These are phyloP conservation scores for Calonectria honghensis DNA, from an alignment of 2,329 filamentous ascomycete genomes.

Conservation along the genomic window DNA sequence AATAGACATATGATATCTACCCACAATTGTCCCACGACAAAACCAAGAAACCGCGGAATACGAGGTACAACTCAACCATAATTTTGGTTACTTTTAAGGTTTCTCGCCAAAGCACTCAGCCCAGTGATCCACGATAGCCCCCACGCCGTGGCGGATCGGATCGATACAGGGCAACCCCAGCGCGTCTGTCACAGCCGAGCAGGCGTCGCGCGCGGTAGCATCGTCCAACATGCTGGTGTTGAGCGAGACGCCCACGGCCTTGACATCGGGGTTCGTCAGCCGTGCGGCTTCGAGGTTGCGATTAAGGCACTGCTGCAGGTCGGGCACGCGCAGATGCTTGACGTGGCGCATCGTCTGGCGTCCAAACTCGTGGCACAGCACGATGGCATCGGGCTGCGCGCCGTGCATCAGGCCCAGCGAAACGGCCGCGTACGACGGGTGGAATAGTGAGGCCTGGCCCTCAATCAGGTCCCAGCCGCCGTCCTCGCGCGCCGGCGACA, in stretches of 20 bases:
- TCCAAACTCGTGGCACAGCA: constrained; percentile 1
- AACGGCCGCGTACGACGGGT: neutral
- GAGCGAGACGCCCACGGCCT: neutral
- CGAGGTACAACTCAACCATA: neutral
- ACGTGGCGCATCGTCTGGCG: constrained; percentile 2
- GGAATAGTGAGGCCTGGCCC: constrained; percentile 9
- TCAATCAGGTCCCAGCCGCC: constrained; percentile 22
- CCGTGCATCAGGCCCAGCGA: constrained; percentile 12
- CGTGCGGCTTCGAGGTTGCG: neutral
- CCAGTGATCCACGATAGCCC: neutral
- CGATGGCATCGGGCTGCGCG: constrained; percentile 10
- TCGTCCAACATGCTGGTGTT: constrained; percentile 1
- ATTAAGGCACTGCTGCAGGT: neutral
- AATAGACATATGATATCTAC: too few relatives aligned
- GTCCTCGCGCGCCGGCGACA: neutral
- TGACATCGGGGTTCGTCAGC: neutral
- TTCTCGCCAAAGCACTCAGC: neutral
- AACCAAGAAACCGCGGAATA: neutral
- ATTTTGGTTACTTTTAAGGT: neutral
- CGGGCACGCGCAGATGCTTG: neutral
- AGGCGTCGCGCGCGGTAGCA: neutral
- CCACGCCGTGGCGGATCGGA: neutral
- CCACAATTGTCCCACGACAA: too few relatives aligned
- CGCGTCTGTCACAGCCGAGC: neutral
- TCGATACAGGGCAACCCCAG: constrained; percentile 1